Evolutionary conservation across 208 protist species (phyloP).

Genomic region (Trichomonas vaginalis): DNA sequence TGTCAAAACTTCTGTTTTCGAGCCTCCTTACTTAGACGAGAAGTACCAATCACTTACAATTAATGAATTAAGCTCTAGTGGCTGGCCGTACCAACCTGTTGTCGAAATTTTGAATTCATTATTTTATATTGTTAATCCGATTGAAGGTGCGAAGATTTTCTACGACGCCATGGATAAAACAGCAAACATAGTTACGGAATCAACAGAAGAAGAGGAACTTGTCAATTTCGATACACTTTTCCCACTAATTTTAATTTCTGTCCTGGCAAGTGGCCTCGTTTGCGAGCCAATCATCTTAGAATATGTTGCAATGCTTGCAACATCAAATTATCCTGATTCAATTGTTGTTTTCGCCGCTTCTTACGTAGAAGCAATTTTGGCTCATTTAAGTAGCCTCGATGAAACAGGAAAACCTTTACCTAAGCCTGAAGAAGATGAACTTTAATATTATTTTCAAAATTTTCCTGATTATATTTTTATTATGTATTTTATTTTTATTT

Average conservation of each 20-base stretch:
- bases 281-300: not conserved
- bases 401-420: too few relatives aligned
- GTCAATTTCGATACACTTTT: not conserved
- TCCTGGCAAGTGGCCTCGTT: not conserved
- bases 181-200: not conserved
- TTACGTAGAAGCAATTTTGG: not conserved
- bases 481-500: too few relatives aligned
- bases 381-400: not conserved
- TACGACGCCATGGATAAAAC: not conserved
- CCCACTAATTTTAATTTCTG: not conserved
- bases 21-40: not conserved
- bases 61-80: not conserved
- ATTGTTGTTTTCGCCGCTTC: not conserved
- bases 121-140: not conserved
- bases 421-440: too few relatives aligned
- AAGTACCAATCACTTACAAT: not conserved
- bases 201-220: not conserved
- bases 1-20: not conserved
- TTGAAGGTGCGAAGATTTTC: not conserved
- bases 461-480: too few relatives aligned
- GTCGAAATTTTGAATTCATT: not conserved
- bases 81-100: not conserved
- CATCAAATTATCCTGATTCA: not conserved
- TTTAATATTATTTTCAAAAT: too few relatives aligned
- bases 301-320: not conserved